Evolutionary conservation across 176 grass and related monocot genomes (phyloP).

Genomic region (Metroxylon sagu): DNA sequence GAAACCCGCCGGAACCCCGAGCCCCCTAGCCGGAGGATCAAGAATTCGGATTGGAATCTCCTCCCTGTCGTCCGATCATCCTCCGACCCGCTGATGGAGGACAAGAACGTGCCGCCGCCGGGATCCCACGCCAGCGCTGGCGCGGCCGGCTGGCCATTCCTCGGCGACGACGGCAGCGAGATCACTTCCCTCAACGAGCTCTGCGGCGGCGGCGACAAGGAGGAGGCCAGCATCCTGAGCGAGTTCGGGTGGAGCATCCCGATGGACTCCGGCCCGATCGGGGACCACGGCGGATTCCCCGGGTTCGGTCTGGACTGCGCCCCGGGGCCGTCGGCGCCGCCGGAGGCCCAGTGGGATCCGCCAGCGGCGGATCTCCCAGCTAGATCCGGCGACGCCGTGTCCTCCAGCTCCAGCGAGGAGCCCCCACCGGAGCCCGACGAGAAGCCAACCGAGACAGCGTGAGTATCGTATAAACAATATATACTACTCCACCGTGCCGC

Average conservation of each 20-base stretch:
- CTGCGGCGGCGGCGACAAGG: background rate
- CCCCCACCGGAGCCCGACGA: background rate
- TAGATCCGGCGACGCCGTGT: slow-evolving; percentile 26
- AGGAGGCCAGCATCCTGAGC: background rate
- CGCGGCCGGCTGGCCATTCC: slow-evolving; percentile 38
- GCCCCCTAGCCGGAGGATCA: too few relatives aligned
- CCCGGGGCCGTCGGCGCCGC: slow-evolving; percentile 36
- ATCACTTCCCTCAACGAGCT: background rate
- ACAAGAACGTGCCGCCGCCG: slow-evolving; percentile 5
- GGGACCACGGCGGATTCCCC: background rate
- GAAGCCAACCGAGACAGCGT: slow-evolving; percentile 51
- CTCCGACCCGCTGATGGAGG: background rate
- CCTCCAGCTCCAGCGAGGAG: slow-evolving; percentile 38
- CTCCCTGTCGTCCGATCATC: too few relatives aligned
- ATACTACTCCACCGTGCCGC: background rate
- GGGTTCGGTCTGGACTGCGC: background rate
- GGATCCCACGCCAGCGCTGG: slow-evolving; percentile 9
- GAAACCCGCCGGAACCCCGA: too few relatives aligned
- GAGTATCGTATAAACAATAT: slow-evolving; percentile 27
- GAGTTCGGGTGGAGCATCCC: slow-evolving; percentile 3
- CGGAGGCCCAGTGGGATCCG: slow-evolving; percentile 23
- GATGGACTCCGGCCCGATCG: background rate
- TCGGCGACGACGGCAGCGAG: slow-evolving; percentile 29
- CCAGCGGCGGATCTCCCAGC: slow-evolving; percentile 12
- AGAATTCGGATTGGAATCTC: too few relatives aligned